Evolutionary conservation across 495 filamentous ascomycete species (phyloP), one percentile per base, ranked within the genome.

Genomic region (Haplographium delicatum): DNA sequence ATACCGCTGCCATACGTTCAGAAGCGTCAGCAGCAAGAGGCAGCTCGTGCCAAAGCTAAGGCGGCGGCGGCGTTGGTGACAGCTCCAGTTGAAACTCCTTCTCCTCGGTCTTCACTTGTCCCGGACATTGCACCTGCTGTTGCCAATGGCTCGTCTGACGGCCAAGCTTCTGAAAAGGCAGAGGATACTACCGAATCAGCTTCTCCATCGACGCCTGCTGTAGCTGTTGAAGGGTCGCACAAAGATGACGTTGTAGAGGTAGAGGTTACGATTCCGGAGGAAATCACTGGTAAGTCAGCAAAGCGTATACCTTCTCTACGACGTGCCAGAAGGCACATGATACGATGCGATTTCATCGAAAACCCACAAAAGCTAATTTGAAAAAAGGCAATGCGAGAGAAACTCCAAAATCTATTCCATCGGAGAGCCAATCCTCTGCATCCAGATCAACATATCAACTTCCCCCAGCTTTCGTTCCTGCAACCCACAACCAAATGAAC

Each of bases 1-100:
- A 68, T 71, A 35, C 68, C 68, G 11, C 56, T 71, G 31, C 53
- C 67, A 15, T 65, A 66, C 38, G 62, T 70, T 24, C 54, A 64
- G 38, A 68, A 66, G 42, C 64, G 58, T 20, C 37, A 50, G 48
- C 58, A 62, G 27, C 51, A 56, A n/a, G 35, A 53, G 30, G 53
- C 47, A 16, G 54, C 58, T 18, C 46, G 50, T 15, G 50, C 51
- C 11, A 54, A 54, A 24, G 43, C 47, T 7, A 59, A 43, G 35
- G 42, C 51, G 19, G 46, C 42, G 43, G 60, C 56, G 47, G 50
- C 31, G 10, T 31, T 19, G 25, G 33, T 43, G 42, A 39, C 24
- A 16, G 50, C 35, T 49, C 59, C 16, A 53, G 34, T 46, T 2
- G 49, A 47, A 31, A 25, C 27, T 24, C 45, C 40, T 22, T 11